Evolutionary conservation across 306 rosid species (phyloP), one percentile per base, ranked within the genome.

Genomic region (Betula pendula): DNA sequence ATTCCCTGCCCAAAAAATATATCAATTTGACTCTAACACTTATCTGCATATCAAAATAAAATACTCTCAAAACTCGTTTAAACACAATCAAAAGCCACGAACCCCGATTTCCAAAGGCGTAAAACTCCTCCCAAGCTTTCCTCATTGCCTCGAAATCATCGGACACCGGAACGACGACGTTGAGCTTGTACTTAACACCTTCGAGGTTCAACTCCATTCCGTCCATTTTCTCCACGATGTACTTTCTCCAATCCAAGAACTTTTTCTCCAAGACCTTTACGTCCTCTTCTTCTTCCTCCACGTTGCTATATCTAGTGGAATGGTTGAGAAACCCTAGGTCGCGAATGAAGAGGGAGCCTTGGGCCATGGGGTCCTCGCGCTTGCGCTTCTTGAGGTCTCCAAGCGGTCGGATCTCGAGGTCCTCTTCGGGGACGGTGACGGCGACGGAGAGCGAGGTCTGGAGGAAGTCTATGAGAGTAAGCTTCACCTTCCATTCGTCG

Each of bases 401-500:
- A 56, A 79, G 53, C 31, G 93, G 92, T 74, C 68, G 83, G 84
- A 95, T 72, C 9, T 74, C 75, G 52, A 95, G 88, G 31, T 95
- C 88, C 0, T 92, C 91, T 27, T 95, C 98, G 2, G 92, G 87
- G 13, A 92, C 86, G 2, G 76, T 44, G 24, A 89, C 56, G 48
- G 90, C 58, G 35, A 68, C 77, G 24, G 97, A 83, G 53, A 86
- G 90, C 7, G 98, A 86, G 82, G 70, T 40, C 49, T 84, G 75
- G 60, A 92, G 87, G 76, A 80, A 95, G 62, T 92, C 90, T 49
- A 92, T 84, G 16, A 92, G 87, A 5, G 98, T 84, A 50, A 84
- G 93, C 68, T 89, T 95, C 63, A 88, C 72, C 82, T 92, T 90
- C 97, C 97, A 95, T 73, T 95, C 96, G 81, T 94, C 96, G 77